Percentiles rank a stretch among this genome's conserved stretches.
phyloP scores from a whole-genome alignment of 2,329 filamentous ascomycete genomes.

The Paecilomyces dactylethromorphus region DNA sequence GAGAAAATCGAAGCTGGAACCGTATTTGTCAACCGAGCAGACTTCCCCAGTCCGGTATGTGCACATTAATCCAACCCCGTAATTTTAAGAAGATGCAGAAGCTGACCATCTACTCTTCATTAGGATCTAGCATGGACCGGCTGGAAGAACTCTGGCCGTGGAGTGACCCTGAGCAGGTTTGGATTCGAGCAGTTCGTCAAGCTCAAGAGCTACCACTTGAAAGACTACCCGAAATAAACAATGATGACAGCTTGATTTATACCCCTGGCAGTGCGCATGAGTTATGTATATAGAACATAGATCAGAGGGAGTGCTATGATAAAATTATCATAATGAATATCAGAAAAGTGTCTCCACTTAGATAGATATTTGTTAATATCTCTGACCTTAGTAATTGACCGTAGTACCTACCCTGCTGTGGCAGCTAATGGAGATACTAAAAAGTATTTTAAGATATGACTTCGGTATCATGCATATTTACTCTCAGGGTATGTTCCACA shows the following conservation, averaged over 20 bases:
- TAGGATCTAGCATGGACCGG: constrained; percentile 94
- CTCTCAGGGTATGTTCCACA: too few species aligned
- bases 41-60: constrained; percentile 85
- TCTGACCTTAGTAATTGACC: neutral
- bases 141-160: constrained; percentile 95
- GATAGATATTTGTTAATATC: neutral
- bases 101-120: neutral
- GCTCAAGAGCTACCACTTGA: constrained; percentile 92
- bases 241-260: neutral
- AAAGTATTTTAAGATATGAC: too few species aligned
- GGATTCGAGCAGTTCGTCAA: constrained; percentile 96
- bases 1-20: constrained; percentile 85
- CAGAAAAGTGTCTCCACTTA: neutral
- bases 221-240: constrained; percentile 60
- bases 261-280: neutral
- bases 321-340: neutral
- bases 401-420: too few species aligned
- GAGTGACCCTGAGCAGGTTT: constrained; percentile 79
- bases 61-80: neutral
- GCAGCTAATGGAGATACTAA: too few species aligned
- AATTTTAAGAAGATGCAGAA: constrained; percentile 14
- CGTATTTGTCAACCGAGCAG: constrained; percentile 91
- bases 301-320: neutral
- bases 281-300: neutral
- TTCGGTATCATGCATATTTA: too few species aligned